Base-by-base conservation (phyloP, 345 rosid genomes). In the Geranium brycei region DNA sequence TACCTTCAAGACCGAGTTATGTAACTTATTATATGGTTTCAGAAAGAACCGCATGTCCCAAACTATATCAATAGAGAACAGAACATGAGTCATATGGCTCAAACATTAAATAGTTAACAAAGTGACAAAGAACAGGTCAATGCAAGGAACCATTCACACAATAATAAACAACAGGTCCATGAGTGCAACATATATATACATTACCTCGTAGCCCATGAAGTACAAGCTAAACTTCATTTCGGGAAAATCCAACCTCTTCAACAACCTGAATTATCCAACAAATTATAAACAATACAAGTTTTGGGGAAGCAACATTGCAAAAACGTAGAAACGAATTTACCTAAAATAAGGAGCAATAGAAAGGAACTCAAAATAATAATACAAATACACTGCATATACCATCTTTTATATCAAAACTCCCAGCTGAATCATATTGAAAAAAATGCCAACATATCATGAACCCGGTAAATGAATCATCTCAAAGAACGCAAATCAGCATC, bases 181-280 rank as follows among this genome's bases (percentile, higher is more conserved):
- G 7, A 31, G 58, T 38, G 13, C 30, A 23, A 5, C 23, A 31
- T 32, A 60, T 4, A 6, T 41, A 23, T 23, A 58, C n/a, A 67
- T 64, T 76, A 93, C 99, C 97, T 87, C 96, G 61, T 83, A 92
- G 63, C 99, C 97, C 73, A 87, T 17, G 73, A 92, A 92, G 72
- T 89, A 92, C 76, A 89, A 74, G 75, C 87, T 83, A 69, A 92
- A 92, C 80, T 90, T 87, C 95, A 82, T 85, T 58, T 89, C 98
- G 2, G 97, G 80, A 68, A 89, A 85, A 77, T 89, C 96, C 67
- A 92, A 66, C 76, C 96, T 83, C 90, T 89, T 92, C 15, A 92
- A 85, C 76, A 92, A 71, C 80, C 96, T 89, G 74, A 65, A 79
- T 59, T 59, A 69, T 56, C 41, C 65, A 61, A 47, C 7, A 31